Conservation (phyloP, 1,284 basidiomycete species). For the Phylloporus sp. region DNA sequence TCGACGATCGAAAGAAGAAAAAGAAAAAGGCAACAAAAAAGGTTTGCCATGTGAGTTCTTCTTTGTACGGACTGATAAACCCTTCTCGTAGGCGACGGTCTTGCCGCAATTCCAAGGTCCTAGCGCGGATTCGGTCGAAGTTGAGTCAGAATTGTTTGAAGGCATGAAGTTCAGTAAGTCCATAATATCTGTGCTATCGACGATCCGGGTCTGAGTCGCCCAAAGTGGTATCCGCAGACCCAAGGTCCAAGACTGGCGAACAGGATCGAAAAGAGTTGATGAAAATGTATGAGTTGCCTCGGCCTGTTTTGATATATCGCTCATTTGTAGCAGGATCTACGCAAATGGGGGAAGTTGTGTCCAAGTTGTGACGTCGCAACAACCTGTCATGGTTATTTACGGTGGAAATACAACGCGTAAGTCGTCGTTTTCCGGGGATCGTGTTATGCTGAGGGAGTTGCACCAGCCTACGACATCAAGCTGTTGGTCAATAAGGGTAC, state of each 20-base stretch:
- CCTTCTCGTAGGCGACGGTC: slow-evolving; percentile 56
- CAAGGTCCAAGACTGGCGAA: slow-evolving; percentile 72
- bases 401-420: slow-evolving; percentile 69
- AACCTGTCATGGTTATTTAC: slow-evolving; percentile 65
- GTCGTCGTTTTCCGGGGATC: slow-evolving; percentile 32
- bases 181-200: neutral
- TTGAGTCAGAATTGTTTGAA: slow-evolving; percentile 73
- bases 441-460: slow-evolving; percentile 9
- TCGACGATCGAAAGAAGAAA: slow-evolving; percentile 65
- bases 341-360: slow-evolving; percentile 79
- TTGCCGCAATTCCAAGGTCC: slow-evolving; percentile 73
- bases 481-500: slow-evolving; percentile 68
- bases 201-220: neutral
- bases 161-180: slow-evolving; percentile 81
- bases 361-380: slow-evolving; percentile 61
- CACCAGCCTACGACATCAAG: slow-evolving; percentile 73
- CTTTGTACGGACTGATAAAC: neutral
- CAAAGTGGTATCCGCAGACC: slow-evolving; percentile 80
- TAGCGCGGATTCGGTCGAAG: slow-evolving; percentile 63
- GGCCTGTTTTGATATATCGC: neutral
- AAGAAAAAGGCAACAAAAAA: slow-evolving; percentile 65
- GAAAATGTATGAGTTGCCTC: slow-evolving; percentile 57
- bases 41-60: slow-evolving; percentile 39
- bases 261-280: slow-evolving; percentile 71
- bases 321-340: slow-evolving; percentile 62